phyloP scores from a whole-genome alignment of 2,329 filamentous ascomycete genomes.

The Microcyclospora pomicola region DNA sequence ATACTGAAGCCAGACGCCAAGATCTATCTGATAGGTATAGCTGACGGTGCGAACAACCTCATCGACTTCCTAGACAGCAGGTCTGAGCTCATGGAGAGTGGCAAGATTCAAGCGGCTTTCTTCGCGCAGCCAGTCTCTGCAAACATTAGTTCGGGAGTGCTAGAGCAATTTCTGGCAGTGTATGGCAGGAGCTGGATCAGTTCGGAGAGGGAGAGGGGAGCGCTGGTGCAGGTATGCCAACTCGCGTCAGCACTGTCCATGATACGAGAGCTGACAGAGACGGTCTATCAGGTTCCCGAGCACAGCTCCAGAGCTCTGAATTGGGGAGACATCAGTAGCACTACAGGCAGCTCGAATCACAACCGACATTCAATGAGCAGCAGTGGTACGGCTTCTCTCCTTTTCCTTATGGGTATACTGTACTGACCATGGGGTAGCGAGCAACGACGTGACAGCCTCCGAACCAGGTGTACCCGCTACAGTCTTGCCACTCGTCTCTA shows the following conservation, averaged over 20 bases:
- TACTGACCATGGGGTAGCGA: not conserved
- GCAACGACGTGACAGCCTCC: not conserved
- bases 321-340: not conserved
- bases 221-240: constrained; percentile 1
- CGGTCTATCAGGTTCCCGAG: not conserved
- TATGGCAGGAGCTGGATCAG: constrained; percentile 10
- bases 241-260: not conserved
- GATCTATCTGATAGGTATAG: constrained; percentile 58
- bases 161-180: constrained; percentile 6
- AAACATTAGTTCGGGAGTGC: constrained; percentile 1
- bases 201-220: constrained; percentile 7
- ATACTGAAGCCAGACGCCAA: constrained; percentile 37
- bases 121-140: constrained; percentile 10
- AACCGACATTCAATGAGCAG: not conserved
- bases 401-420: no score
- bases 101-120: constrained; percentile 10
- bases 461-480: not conserved
- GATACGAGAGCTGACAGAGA: not conserved
- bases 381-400: not conserved
- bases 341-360: not conserved
- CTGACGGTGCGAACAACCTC: constrained; percentile 44
- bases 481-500: not conserved
- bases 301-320: not conserved
- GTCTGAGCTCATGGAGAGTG: constrained; percentile 3
- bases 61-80: constrained; percentile 10